Evolutionary conservation across 768 basidiomycete species (phyloP).

Genomic region (Kwoniella newhampshirensis): DNA sequence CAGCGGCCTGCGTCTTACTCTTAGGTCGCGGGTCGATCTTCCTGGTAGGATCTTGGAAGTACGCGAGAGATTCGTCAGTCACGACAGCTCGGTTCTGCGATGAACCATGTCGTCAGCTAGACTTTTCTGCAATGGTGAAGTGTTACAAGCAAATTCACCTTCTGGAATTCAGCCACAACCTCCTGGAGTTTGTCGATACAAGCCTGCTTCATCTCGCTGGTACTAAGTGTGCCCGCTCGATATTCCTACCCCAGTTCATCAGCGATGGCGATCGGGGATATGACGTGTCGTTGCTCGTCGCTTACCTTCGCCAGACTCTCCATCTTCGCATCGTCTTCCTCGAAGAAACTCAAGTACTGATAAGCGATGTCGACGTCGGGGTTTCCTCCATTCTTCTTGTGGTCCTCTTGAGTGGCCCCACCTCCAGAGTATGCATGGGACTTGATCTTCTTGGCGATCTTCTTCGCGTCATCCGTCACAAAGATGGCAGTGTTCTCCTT

Average conservation of each 20-base stretch:
- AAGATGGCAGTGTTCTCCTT: conserved; percentile 89
- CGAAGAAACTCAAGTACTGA: conserved; percentile 91
- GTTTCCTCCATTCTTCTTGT: conserved; percentile 80
- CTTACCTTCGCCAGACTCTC: conserved; percentile 71
- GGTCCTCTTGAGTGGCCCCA: conserved; percentile 92
- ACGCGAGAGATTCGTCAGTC: conserved; percentile 70
- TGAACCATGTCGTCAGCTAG: no score
- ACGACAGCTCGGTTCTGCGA: conserved; percentile 72
- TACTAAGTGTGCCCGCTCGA: conserved; percentile 78
- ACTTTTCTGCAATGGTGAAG: no score
- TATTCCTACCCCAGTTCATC: conserved; percentile 67
- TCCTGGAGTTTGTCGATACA: conserved; percentile 80
- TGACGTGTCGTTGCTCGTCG: conserved; percentile 2
- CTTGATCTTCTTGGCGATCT: conserved; percentile 98
- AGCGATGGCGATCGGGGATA: neutral
- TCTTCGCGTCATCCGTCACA: conserved; percentile 87
- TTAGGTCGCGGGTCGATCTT: conserved; percentile 61
- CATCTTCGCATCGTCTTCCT: conserved; percentile 91
- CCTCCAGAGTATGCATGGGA: conserved; percentile 95
- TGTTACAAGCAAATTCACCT: no score
- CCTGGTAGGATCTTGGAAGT: conserved; percentile 78
- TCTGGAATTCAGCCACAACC: conserved; percentile 85
- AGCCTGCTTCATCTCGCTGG: conserved; percentile 83
- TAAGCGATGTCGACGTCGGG: conserved; percentile 94
- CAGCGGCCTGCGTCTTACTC: conserved; percentile 10